Base-by-base conservation (phyloP, 2,329 filamentous ascomycete genomes). In the Aspergillus pseudoterreus region DNA sequence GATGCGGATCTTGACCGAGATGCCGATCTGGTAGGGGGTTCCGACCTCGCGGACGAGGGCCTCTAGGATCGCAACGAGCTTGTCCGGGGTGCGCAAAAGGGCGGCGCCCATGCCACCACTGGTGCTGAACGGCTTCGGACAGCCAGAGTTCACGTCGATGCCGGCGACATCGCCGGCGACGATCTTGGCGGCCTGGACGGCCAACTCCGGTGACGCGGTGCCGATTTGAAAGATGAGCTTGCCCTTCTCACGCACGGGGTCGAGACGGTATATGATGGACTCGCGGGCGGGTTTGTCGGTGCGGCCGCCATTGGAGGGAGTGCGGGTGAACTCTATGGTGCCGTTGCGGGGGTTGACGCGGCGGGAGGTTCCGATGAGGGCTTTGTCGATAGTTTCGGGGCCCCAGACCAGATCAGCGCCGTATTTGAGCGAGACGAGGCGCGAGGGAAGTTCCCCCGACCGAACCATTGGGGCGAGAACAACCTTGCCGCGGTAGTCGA, bases 371-470 rank as follows among this genome's bases (percentile, higher is more conserved):
- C 94, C 94, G 65, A 97, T 95, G 71, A 99, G 85, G 51, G 92
- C 85, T 67, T 86, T 84, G 72, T 99, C 94, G 63, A 99, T 86
- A 4, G 92, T 97, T 72, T 99, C 94, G 27, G 94, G 94, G 11
- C 94, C 92, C 92, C 94, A 99, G 59, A 99, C 94, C 14, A 99
- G 79, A 72, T 99, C 94, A 47, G 94, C 94, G 59, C 94, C 94
- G 70, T 99, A 97, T 66, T 95, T 88, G 55, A 99, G 82, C 30
- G 94, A 90, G 41, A 95, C 75, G 22, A 99, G 81, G 52, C 94
- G 86, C 36, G 90, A 94, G 3, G 94, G 92, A 54, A 96, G 78
- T 77, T 99, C 94, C 67, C 94, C 94, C n/a, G 90, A 95, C 61
- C 94, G 87, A 52, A 96, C 92, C 94, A 99, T 99, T 38, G 94